Percentiles rank a stretch among this genome's conserved stretches.
Evolutionary conservation across 164 flowering plant genomes (phyloP).

Genomic region (Chimonanthus praecox): DNA sequence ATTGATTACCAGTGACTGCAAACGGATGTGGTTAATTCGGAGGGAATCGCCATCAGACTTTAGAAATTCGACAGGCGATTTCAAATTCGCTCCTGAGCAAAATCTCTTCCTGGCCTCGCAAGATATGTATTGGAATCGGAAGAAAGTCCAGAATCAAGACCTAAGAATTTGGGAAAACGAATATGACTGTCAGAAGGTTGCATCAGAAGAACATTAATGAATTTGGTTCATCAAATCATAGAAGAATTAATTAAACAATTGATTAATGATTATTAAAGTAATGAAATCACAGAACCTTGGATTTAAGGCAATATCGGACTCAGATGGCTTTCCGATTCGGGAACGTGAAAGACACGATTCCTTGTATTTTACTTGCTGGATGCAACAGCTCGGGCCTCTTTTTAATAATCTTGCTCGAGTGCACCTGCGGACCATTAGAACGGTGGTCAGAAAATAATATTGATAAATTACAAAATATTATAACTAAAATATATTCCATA

Average conservation of each 20-base stretch:
- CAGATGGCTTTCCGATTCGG: background rate
- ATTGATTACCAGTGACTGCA: constrained; percentile 64
- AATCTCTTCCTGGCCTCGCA: background rate
- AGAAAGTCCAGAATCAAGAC: background rate
- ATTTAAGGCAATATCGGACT: background rate
- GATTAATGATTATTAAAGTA: background rate
- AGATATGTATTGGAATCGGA: background rate
- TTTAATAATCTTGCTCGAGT: background rate
- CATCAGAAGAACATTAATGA: no score
- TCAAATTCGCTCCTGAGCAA: background rate
- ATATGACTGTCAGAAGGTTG: no score
- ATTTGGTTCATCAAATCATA: background rate
- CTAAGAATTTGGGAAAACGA: background rate
- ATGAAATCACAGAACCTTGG: background rate
- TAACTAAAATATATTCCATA: no score
- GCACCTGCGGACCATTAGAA: background rate
- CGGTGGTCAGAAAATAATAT: no score
- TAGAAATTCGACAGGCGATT: background rate
- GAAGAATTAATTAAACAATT: background rate
- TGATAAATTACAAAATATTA: no score
- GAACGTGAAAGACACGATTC: background rate
- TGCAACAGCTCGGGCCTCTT: background rate
- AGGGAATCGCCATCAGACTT: constrained; percentile 35
- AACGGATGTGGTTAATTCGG: constrained; percentile 39
- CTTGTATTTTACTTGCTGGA: background rate